Conservation (phyloP, 768 basidiomycete genomes). For the Myochromella boudieri region DNA sequence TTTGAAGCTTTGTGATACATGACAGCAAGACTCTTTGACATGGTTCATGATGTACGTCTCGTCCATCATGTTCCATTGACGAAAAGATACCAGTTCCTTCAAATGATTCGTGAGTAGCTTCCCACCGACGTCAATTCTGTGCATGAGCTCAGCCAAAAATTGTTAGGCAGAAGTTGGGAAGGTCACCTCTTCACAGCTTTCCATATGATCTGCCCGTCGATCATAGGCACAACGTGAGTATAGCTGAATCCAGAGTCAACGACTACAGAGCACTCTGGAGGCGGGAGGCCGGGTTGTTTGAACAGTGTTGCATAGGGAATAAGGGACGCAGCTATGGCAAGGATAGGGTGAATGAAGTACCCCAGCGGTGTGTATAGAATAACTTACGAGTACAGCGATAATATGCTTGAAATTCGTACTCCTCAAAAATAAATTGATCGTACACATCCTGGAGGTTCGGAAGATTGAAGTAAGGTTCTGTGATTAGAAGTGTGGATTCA, state of each 20-base stretch:
- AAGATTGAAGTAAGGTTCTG: slow-evolving; percentile 93
- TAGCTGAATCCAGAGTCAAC: slow-evolving; percentile 94
- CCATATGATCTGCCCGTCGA: slow-evolving; percentile 76
- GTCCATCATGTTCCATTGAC: slow-evolving; percentile 99
- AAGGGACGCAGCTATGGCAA: slow-evolving; percentile 68
- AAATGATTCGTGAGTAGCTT: slow-evolving; percentile 95
- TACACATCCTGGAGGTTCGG: slow-evolving; percentile 90
- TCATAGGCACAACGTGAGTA: slow-evolving; percentile 86
- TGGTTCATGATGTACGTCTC: slow-evolving; percentile 93
- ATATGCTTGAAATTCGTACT: slow-evolving; percentile 90
- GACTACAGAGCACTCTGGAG: slow-evolving; percentile 77
- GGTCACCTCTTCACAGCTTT: slow-evolving; percentile 76
- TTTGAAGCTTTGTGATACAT: slow-evolving; percentile 72
- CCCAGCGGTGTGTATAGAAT: too few relatives aligned
- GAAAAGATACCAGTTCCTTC: slow-evolving; percentile 90
- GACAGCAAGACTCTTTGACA: slow-evolving; percentile 90
- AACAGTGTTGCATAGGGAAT: slow-evolving; percentile 78
- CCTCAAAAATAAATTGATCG: slow-evolving; percentile 95
- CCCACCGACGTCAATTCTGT: slow-evolving; percentile 91
- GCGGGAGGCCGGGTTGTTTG: slow-evolving; percentile 40
- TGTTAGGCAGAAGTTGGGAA: slow-evolving; percentile 7
- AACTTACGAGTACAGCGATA: slow-evolving; percentile 77
- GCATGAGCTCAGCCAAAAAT: slow-evolving; percentile 12
- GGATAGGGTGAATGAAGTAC: slow-evolving; percentile 11
- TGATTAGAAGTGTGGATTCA: slow-evolving; percentile 76